Base-by-base conservation (phyloP, 805 yeast species). In the Saccharomycopsis malanga region DNA sequence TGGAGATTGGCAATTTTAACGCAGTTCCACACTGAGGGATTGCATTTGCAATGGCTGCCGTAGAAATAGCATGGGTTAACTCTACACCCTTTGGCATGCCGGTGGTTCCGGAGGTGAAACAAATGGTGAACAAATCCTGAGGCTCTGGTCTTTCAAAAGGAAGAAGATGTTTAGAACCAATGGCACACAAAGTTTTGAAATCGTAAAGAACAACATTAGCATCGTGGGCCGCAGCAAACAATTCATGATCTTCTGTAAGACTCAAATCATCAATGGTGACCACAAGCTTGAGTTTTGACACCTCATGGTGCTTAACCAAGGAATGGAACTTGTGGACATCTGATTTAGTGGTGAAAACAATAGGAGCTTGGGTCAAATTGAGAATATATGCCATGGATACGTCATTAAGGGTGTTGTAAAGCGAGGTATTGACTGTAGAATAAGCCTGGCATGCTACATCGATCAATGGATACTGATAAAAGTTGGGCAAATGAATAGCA, bases 1-100 rank as follows among this genome's bases (percentile, higher is more conserved):
- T 32, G 9, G 9, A 5, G 6, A 32, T 42, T 72, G 63, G 0
- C 30, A 29, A 20, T 20, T 14, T n/a, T 7, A 51, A 45, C 4
- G 39, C 39, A 21, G 43, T 49, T 5, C 46, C 44, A 14, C 23
- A 20, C 14, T 22, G 32, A 14, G 44, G 36, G 22, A 29, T 29
- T 5, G 23, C 18, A 20, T 24, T 34, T 18, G 27, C 37, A 29
- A 41, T 34, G 5, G 44, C 18, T 3, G 77, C 67, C 18, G 68
- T 62, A 7, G 71, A 68, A 55, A 65, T 69, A 4, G 9, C 63
- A 42, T 82, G 87, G 6, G 74, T 66, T 37, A 76, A 49, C 42
- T 71, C 74, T 14, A 77, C 88, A 45, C 89, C 89, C 62, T 82
- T 82, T 41, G 89, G 88, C 9, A 71, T 61, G 17, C 87, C 87